Evolutionary conservation across 2,329 filamentous ascomycete species (phyloP).

Genomic region (Colletotrichum orbiculare): DNA sequence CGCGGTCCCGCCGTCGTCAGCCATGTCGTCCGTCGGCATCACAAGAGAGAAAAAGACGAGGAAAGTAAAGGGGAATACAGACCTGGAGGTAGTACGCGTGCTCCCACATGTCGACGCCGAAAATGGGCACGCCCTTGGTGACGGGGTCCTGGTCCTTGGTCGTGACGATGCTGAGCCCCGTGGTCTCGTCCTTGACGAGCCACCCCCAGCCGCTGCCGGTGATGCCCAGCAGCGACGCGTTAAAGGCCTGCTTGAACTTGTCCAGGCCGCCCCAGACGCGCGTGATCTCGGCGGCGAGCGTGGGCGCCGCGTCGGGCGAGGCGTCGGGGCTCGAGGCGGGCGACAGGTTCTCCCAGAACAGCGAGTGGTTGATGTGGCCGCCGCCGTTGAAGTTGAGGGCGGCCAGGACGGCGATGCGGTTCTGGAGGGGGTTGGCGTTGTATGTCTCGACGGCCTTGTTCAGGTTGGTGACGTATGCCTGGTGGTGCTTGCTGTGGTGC

Average conservation of each 20-base stretch:
- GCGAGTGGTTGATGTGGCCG: slow-evolving; percentile 91
- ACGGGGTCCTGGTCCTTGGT: slow-evolving; percentile 91
- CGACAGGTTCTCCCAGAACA: slow-evolving; percentile 89
- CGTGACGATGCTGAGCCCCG: slow-evolving; percentile 75
- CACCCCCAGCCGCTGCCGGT: slow-evolving; percentile 92
- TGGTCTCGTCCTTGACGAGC: slow-evolving; percentile 74
- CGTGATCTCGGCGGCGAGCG: slow-evolving; percentile 70
- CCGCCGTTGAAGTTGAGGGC: slow-evolving; percentile 90
- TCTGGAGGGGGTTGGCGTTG: slow-evolving; percentile 50
- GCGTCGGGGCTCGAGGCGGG: slow-evolving; percentile 70
- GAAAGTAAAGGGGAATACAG: slow-evolving; percentile 35
- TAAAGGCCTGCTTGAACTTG: slow-evolving; percentile 74
- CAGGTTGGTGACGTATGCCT: slow-evolving; percentile 81
- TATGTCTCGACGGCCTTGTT: slow-evolving; percentile 74
- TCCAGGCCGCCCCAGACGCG: slow-evolving; percentile 76
- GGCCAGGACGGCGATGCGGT: slow-evolving; percentile 73
- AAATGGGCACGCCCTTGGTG: slow-evolving; percentile 71
- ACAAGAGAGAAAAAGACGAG: slow-evolving; percentile 1
- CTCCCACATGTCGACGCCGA: slow-evolving; percentile 93
- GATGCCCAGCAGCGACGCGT: slow-evolving; percentile 72
- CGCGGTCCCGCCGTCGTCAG: slow-evolving; percentile 44
- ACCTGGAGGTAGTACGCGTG: slow-evolving; percentile 91
- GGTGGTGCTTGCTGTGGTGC: slow-evolving; percentile 83
- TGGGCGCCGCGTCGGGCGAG: slow-evolving; percentile 64
- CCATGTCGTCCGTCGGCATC: neutral